Conservation (phyloP, 257 asterid genomes). For the Solanum arcanum region DNA sequence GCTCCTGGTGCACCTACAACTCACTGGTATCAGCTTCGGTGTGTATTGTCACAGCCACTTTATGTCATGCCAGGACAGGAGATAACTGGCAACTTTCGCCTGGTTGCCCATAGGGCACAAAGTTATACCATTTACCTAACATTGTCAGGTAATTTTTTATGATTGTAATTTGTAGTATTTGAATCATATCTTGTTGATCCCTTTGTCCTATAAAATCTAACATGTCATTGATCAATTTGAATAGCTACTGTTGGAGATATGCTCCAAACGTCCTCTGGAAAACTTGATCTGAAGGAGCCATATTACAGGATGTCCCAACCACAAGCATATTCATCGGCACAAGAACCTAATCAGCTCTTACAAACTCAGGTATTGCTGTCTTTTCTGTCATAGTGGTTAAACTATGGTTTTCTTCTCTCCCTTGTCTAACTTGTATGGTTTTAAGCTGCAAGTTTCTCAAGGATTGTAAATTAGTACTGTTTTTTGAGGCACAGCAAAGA, state of each 20-base stretch:
- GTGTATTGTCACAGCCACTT: constrained; percentile 86
- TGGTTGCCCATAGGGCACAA: constrained; percentile 95
- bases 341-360: constrained; percentile 63
- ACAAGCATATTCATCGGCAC: constrained; percentile 58
- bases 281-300: constrained; percentile 91
- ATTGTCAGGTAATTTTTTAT: constrained; percentile 46
- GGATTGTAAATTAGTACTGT: background rate
- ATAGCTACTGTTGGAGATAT: constrained; percentile 43
- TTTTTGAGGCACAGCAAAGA: background rate
- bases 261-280: constrained; percentile 76
- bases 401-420: background rate
- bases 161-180: background rate
- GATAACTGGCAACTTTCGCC: constrained; percentile 72
- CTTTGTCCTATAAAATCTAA: background rate
- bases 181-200: background rate
- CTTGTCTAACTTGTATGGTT: background rate
- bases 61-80: constrained; percentile 99
- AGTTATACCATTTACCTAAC: constrained; percentile 83
- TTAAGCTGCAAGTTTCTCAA: background rate
- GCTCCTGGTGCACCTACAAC: constrained; percentile 98
- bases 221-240: background rate
- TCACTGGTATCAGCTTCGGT: constrained; percentile 99
- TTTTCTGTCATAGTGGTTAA: background rate
- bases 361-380: constrained; percentile 60
- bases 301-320: constrained; percentile 98